Evolutionary conservation across 176 grass and related monocot species (phyloP), one percentile per base, ranked within the genome.

Genomic region (Themeda triandra): DNA sequence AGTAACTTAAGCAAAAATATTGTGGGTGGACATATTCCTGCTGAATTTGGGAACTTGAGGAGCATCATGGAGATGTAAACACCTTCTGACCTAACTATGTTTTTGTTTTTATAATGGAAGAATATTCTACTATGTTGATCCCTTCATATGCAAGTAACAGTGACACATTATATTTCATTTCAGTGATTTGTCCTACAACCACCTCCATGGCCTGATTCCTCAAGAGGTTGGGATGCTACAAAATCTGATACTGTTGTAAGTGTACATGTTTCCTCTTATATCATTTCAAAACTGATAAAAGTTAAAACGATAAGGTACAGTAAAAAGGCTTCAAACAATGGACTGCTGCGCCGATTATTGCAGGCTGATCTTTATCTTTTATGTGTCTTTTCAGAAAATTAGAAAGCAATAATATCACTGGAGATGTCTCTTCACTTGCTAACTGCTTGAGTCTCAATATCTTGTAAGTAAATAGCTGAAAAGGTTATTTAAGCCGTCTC

Each of bases 61-160:
- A 99, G 97, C 83, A 88, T 99, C 46, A 88, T 89, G 88, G 93
- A 99, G 81, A 96, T 99, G 97, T 96, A 91, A 92, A 81, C 41
- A 79, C 27, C 9, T 54, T 71, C 2, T 58, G n/a, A 59, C 17
- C 65, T 69, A 70, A 40, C 23, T 59, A n/a, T 18, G 18, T 51
- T 53, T 53, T 19, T 19, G 0, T 48, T 9, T 54, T 44, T 8
- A 54, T 54, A 21, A 54, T 54, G 51, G 1, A 54, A 9, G 48
- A 53, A 53, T 54, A 54, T 11, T 65, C 28, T 78, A 79, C 58
- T 60, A 27, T 72, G n/a, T 41, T 71, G 14, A 41, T 71, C 23
- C 18, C 32, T 54, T 39, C 31, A 6, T 3, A 70, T 70, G 31
- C 31, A 5, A 71, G 39, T 63, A 83, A 83, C 18, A 2, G 56